Evolutionary conservation across 1,284 basidiomycete species (phyloP).

Genomic region (Ceratobasidium sp.): DNA sequence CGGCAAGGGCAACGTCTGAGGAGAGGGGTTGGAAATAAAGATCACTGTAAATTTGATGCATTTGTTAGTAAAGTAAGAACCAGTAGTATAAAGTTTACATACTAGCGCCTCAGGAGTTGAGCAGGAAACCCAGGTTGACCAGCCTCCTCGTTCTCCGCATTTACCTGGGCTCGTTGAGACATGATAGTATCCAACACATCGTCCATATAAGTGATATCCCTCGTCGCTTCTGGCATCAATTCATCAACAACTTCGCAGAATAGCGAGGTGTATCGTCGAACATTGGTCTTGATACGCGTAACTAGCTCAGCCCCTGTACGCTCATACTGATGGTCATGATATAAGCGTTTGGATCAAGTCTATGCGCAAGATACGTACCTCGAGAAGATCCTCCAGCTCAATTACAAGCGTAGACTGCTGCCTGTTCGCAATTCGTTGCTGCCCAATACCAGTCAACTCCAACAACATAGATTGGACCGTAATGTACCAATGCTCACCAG

Average conservation of each 20-base stretch:
- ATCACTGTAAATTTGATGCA: slow-evolving; percentile 69
- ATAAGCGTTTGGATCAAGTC: slow-evolving; percentile 39
- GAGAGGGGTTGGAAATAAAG: slow-evolving; percentile 92
- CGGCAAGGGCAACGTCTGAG: slow-evolving; percentile 78
- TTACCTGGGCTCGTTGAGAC: slow-evolving; percentile 90
- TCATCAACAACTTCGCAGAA: slow-evolving; percentile 94
- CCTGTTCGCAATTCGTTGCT: slow-evolving; percentile 95
- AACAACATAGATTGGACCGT: too few species aligned
- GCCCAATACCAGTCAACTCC: slow-evolving; percentile 51
- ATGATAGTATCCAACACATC: slow-evolving; percentile 96
- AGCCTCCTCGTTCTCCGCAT: slow-evolving; percentile 67
- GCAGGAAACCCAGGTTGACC: slow-evolving; percentile 83
- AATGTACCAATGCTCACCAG: slow-evolving; percentile 71
- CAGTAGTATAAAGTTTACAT: slow-evolving; percentile 59
- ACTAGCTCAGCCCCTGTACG: slow-evolving; percentile 77
- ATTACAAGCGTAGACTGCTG: slow-evolving; percentile 88
- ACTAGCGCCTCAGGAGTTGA: slow-evolving; percentile 95
- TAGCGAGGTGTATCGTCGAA: slow-evolving; percentile 90
- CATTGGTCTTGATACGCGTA: slow-evolving; percentile 83
- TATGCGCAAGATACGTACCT: slow-evolving; percentile 62
- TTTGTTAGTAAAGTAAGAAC: background rate
- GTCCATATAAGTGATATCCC: slow-evolving; percentile 88
- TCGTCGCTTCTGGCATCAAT: slow-evolving; percentile 87
- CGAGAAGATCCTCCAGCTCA: slow-evolving; percentile 84
- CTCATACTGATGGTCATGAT: slow-evolving; percentile 67